These are phyloP conservation scores for Daldinia caldariorum DNA, from an alignment of 495 filamentous ascomycete species.

Conservation along the genomic window DNA sequence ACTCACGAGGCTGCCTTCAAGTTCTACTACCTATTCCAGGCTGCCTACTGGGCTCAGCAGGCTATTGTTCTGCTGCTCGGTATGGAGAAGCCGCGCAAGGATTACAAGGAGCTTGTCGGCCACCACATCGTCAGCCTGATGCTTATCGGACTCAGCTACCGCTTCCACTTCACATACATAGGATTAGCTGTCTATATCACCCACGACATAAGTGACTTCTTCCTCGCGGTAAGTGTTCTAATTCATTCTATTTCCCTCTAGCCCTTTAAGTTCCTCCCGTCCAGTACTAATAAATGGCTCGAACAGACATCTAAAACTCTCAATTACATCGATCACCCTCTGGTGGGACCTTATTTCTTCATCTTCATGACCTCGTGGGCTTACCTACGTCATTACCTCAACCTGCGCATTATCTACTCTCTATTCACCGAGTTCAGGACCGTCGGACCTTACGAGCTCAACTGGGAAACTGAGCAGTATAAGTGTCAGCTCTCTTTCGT, in stretches of 20 bases:
- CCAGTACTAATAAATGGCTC: conserved; percentile 7
- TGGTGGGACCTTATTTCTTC: conserved; percentile 84
- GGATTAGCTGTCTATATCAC: conserved; percentile 97
- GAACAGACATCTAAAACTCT: conserved; percentile 87
- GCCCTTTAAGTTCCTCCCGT: not conserved
- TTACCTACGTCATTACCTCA: conserved; percentile 92
- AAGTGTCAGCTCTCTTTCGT: conserved; percentile 80
- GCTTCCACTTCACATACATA: conserved; percentile 98
- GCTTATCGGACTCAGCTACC: conserved; percentile 90
- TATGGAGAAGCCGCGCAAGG: conserved; percentile 95
- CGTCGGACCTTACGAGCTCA: conserved; percentile 85
- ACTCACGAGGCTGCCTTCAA: conserved; percentile 90
- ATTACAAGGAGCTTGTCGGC: conserved; percentile 92
- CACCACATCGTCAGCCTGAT: conserved; percentile 93
- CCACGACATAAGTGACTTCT: conserved; percentile 95
- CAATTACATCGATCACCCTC: conserved; percentile 85
- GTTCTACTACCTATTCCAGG: conserved; percentile 95
- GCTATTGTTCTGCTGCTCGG: conserved; percentile 87
- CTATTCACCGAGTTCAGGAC: conserved; percentile 88
- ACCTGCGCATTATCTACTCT: conserved; percentile 85
- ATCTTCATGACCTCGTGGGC: conserved; percentile 87
- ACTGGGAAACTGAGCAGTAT: conserved; percentile 86
- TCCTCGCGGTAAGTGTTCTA: conserved; percentile 80
- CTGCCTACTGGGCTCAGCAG: conserved; percentile 96
- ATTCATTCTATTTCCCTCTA: not conserved